Conservation (phyloP, 2,329 filamentous ascomycete species). For the Cercospora citrullina region DNA sequence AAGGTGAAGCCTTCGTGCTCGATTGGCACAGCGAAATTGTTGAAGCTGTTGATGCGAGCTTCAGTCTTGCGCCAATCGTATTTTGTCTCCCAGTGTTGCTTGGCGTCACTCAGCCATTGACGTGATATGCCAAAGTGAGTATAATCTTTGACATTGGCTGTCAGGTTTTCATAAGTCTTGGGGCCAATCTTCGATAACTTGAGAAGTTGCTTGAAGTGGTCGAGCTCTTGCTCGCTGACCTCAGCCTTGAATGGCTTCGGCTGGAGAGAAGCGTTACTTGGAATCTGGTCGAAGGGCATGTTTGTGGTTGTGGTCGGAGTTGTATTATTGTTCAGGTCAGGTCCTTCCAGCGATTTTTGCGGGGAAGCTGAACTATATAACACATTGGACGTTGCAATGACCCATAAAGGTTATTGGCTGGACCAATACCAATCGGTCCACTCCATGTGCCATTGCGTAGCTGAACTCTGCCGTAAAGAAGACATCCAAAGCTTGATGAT, state of each 20-base stretch:
- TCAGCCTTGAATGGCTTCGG: constrained; percentile 45
- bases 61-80: constrained; percentile 53
- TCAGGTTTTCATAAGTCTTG: constrained; percentile 51
- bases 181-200: constrained; percentile 51
- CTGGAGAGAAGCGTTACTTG: constrained; percentile 40
- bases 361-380: not conserved
- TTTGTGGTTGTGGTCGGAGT: not conserved
- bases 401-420: not conserved
- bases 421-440: not conserved
- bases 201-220: constrained; percentile 49
- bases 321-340: not conserved
- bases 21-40: constrained; percentile 51
- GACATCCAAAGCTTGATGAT: not conserved
- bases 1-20: constrained; percentile 42
- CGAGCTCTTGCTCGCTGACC: constrained; percentile 46
- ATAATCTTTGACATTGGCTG: constrained; percentile 40
- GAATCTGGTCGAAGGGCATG: constrained; percentile 36
- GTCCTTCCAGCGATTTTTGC: not conserved
- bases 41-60: constrained; percentile 51
- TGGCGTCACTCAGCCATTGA: constrained; percentile 48
- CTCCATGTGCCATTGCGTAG: constrained; percentile 2
- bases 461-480: not conserved
- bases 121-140: constrained; percentile 46
- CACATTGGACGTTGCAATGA: not conserved
- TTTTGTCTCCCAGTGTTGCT: constrained; percentile 45